Percentiles rank a stretch among this genome's conserved stretches.
Evolutionary conservation across 1,284 basidiomycete species (phyloP).

Genomic region (Albatrellus sp.): DNA sequence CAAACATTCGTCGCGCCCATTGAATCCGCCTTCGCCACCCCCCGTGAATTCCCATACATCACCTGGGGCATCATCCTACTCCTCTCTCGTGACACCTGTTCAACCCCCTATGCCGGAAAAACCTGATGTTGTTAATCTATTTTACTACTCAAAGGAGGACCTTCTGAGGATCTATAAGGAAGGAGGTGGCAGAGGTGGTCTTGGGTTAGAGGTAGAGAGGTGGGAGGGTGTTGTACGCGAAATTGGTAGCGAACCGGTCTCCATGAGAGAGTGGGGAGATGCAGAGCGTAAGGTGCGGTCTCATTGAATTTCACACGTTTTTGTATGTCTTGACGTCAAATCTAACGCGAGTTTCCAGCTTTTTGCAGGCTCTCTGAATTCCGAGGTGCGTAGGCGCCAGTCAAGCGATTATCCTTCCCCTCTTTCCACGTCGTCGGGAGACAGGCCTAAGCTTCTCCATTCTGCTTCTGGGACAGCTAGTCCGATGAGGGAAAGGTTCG

Average conservation of each 20-base stretch:
- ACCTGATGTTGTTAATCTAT: constrained; percentile 59
- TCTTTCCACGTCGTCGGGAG: constrained; percentile 36
- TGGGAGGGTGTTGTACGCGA: constrained; percentile 81
- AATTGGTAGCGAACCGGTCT: constrained; percentile 58
- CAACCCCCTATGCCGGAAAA: constrained; percentile 36
- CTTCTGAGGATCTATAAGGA: constrained; percentile 78
- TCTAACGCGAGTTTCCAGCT: constrained; percentile 30
- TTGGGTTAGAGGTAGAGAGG: constrained; percentile 76
- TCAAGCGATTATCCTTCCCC: constrained; percentile 57
- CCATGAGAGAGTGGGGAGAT: constrained; percentile 67
- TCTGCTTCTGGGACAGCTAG: constrained; percentile 34
- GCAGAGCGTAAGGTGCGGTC: constrained; percentile 76
- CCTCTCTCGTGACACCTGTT: constrained; percentile 57
- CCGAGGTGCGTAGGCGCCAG: constrained; percentile 70
- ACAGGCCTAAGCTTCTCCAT: constrained; percentile 46
- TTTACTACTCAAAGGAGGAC: constrained; percentile 80
- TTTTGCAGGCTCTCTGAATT: constrained; percentile 64
- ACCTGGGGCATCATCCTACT: constrained; percentile 61
- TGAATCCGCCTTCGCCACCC: constrained; percentile 44
- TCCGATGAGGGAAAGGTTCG: constrained; percentile 55
- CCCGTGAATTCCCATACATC: constrained; percentile 28
- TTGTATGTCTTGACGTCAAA: neutral
- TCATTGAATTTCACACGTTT: constrained; percentile 4
- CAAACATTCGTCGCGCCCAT: constrained; percentile 49
- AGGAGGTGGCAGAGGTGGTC: constrained; percentile 55